These are phyloP conservation scores for Phytophthora lateralis DNA, from an alignment of 352 stramenopile species.

Conservation along the genomic window DNA sequence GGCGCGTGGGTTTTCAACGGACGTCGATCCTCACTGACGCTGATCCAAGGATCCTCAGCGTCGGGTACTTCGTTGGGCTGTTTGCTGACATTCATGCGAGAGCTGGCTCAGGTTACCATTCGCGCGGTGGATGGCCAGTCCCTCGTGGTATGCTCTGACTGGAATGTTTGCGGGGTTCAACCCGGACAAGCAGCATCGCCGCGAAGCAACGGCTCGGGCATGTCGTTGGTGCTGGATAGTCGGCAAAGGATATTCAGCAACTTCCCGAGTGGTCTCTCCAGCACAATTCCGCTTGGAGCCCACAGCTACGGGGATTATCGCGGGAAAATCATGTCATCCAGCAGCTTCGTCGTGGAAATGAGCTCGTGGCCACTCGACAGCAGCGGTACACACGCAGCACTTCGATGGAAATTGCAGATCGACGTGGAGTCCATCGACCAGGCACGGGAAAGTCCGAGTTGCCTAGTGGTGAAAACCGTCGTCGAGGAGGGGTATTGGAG, in stretches of 20 bases:
- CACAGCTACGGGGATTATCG: constrained; percentile 54
- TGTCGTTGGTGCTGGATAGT: constrained; percentile 47
- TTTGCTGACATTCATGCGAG: constrained; percentile 39
- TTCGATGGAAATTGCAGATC: constrained; percentile 36
- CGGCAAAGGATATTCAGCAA: constrained; percentile 44
- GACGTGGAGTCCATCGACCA: constrained; percentile 5
- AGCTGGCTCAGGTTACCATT: constrained; percentile 33
- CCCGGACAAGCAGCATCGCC: background rate
- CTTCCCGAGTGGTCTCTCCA: constrained; percentile 55
- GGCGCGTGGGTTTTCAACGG: constrained; percentile 37
- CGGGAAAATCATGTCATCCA: constrained; percentile 35
- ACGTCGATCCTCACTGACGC: constrained; percentile 22
- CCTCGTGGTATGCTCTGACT: constrained; percentile 28
- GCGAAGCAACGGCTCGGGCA: constrained; percentile 12
- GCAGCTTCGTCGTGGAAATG: constrained; percentile 46
- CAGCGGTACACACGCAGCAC: constrained; percentile 3
- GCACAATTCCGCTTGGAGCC: constrained; percentile 34
- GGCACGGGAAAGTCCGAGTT: background rate
- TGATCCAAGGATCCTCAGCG: constrained; percentile 13
- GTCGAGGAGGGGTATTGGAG: constrained; percentile 19
- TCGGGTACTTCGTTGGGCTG: constrained; percentile 25
- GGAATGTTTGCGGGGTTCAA: constrained; percentile 18
- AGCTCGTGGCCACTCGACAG: constrained; percentile 24
- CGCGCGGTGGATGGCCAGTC: constrained; percentile 25
- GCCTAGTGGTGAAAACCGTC: constrained; percentile 21